Evolutionary conservation across 2,329 filamentous ascomycete genomes (phyloP).

Genomic region (Tetracladium maxilliforme): DNA sequence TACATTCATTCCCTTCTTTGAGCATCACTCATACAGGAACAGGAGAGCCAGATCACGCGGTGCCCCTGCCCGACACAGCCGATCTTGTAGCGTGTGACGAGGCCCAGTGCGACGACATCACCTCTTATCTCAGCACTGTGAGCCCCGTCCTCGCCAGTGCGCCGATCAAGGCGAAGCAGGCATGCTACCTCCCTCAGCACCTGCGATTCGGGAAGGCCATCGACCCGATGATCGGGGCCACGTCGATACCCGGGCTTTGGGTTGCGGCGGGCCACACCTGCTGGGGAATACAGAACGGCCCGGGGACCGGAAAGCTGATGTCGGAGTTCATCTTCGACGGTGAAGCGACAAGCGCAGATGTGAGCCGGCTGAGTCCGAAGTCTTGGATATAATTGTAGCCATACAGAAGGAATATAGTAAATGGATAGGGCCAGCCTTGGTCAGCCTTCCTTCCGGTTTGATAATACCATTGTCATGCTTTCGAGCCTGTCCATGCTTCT

Average conservation of each 20-base stretch:
- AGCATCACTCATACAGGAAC: neutral
- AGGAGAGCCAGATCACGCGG: conserved; percentile 62
- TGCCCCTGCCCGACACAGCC: conserved; percentile 62
- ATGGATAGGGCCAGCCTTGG: no score
- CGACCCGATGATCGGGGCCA: conserved; percentile 65
- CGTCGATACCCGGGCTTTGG: conserved; percentile 58
- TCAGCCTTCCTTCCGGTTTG: no score
- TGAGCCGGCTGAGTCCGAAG: conserved; percentile 54
- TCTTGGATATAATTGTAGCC: no score
- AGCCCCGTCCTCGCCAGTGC: conserved; percentile 52
- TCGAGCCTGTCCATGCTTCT: no score
- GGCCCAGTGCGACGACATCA: conserved; percentile 67
- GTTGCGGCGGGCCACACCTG: conserved; percentile 88
- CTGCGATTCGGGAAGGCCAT: conserved; percentile 35
- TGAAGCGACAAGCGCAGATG: conserved; percentile 48
- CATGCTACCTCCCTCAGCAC: conserved; percentile 70
- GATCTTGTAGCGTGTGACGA: conserved; percentile 66
- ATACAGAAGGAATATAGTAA: no score
- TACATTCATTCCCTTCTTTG: conserved; percentile 2
- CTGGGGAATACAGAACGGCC: conserved; percentile 96
- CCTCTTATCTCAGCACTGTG: conserved; percentile 59
- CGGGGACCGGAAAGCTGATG: conserved; percentile 71
- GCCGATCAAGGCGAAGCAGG: conserved; percentile 61
- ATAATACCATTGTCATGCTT: no score
- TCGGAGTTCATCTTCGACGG: conserved; percentile 69